Conservation (phyloP, 1,284 basidiomycete species). For the Austroboletus novae-zelandiae region DNA sequence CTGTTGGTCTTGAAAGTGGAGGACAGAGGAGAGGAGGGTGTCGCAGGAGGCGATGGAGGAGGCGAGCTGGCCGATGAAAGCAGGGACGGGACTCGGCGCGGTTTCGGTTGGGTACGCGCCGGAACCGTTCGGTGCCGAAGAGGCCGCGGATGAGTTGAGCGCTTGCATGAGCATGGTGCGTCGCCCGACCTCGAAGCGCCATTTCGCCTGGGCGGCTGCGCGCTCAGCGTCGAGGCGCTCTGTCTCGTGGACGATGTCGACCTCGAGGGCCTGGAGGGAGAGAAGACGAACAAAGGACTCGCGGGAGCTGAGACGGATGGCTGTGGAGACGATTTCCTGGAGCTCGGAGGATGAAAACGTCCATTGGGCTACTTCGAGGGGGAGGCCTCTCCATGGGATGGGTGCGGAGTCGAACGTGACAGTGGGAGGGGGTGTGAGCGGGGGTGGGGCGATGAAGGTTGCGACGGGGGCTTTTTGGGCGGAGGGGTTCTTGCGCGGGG, state of each 20-base stretch:
- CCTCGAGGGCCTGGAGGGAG: constrained; percentile 57
- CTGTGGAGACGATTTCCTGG: constrained; percentile 69
- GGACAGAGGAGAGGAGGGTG: constrained; percentile 51
- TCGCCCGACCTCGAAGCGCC: constrained; percentile 66
- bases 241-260: constrained; percentile 54
- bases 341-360: constrained; percentile 67
- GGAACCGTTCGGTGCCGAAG: constrained; percentile 5
- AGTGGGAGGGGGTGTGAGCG: constrained; percentile 44
- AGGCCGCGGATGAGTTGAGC: constrained; percentile 42
- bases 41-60: constrained; percentile 61
- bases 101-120: neutral
- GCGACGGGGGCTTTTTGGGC: constrained; percentile 2
- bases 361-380: constrained; percentile 74
- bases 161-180: constrained; percentile 71
- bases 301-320: constrained; percentile 66
- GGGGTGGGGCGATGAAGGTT: constrained; percentile 28
- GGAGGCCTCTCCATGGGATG: constrained; percentile 62
- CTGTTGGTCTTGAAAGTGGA: constrained; percentile 59
- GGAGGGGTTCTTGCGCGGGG: neutral
- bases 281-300: constrained; percentile 73
- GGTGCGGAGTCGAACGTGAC: constrained; percentile 55
- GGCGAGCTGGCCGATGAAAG: constrained; percentile 56
- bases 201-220: constrained; percentile 55
- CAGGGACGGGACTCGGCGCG: constrained; percentile 22
- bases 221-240: constrained; percentile 54